These are phyloP conservation scores for Coemansia sp. DNA, from an alignment of 192 early-diverging fungal genomes.

Conservation along the genomic window DNA sequence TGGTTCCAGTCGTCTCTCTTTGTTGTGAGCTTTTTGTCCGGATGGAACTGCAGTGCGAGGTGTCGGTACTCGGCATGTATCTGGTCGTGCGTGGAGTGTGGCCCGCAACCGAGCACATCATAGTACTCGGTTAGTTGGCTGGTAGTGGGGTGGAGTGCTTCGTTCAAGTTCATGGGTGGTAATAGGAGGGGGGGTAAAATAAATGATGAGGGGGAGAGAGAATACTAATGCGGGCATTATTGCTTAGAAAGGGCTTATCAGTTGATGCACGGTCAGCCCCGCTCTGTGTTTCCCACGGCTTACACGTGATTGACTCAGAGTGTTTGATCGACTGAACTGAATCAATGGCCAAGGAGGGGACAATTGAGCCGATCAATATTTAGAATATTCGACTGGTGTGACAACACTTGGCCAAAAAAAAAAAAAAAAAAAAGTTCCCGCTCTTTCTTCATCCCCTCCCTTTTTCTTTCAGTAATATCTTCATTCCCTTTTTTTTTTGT, in stretches of 20 bases:
- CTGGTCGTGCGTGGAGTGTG: constrained; percentile 20
- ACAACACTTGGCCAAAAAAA: neutral
- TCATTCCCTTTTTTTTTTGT: neutral
- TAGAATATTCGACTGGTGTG: neutral
- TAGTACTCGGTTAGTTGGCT: constrained; percentile 18
- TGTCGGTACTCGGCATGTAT: constrained; percentile 33
- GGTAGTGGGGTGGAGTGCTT: neutral
- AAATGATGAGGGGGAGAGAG: neutral
- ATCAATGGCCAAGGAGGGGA: neutral
- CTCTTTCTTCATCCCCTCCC: neutral
- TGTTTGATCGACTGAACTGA: neutral
- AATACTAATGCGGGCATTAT: too few relatives aligned
- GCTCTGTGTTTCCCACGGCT: neutral
- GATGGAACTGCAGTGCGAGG: constrained; percentile 24
- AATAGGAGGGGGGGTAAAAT: neutral
- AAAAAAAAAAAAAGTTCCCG: too few relatives aligned
- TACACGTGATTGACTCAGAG: neutral
- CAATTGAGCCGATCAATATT: neutral
- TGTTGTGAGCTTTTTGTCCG: constrained; percentile 16
- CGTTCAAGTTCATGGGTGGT: neutral
- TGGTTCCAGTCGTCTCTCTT: constrained; percentile 15
- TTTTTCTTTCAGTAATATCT: neutral
- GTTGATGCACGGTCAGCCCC: neutral
- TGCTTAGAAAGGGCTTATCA: neutral
- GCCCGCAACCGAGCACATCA: constrained; percentile 33